Percentiles rank a stretch among this genome's conserved stretches.
Evolutionary conservation across 73 alveolate genomes (phyloP).

Genomic region (Tetrahymena malaccensis): DNA sequence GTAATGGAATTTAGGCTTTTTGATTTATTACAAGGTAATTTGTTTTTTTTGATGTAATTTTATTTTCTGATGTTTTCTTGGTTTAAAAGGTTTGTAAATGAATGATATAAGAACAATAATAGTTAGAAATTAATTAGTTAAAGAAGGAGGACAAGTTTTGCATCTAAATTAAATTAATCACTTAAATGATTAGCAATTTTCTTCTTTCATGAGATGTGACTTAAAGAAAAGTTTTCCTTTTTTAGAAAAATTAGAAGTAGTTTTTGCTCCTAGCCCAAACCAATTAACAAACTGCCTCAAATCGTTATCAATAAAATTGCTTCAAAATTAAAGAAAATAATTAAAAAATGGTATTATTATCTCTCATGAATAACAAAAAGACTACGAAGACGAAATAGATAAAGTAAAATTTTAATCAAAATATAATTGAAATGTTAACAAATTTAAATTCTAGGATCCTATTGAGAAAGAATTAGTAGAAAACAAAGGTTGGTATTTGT

Average conservation of each 20-base stretch:
- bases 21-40: background rate
- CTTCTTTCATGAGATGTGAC: background rate
- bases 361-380: background rate
- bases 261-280: background rate
- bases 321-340: background rate
- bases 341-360: background rate
- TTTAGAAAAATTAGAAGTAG: background rate
- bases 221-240: background rate
- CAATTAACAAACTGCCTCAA: background rate
- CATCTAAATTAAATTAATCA: background rate
- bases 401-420: background rate
- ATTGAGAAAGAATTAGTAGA: background rate
- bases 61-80: background rate
- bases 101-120: background rate
- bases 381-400: background rate
- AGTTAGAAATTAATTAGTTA: background rate
- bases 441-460: background rate
- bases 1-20: background rate
- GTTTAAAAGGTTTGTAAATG: background rate
- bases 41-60: background rate
- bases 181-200: background rate
- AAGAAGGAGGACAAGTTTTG: background rate
- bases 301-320: background rate
- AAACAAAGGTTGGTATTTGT: background rate
- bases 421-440: background rate